Conservation (phyloP, 108 stramenopile genomes). For the Pseudonitzschia pungens region DNA sequence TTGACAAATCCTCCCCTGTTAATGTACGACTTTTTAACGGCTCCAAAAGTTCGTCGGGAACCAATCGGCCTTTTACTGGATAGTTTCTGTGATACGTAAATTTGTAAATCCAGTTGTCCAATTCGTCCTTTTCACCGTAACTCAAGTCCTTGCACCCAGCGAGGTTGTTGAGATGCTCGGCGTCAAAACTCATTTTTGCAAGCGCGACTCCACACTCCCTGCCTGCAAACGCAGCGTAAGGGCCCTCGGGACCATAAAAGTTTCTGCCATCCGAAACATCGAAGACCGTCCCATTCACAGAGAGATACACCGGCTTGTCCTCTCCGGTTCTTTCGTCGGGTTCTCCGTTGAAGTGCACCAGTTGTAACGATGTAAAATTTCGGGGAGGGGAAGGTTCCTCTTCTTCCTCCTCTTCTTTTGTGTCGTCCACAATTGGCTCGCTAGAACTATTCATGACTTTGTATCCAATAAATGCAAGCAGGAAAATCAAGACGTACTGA, state of each 20-base stretch:
- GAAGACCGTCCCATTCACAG: slow-evolving; percentile 88
- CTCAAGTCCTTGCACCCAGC: slow-evolving; percentile 71
- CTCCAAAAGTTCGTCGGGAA: slow-evolving; percentile 56
- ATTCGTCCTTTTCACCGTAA: slow-evolving; percentile 72
- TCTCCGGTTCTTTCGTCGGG: slow-evolving; percentile 67
- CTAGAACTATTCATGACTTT: slow-evolving; percentile 26
- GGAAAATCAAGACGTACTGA: slow-evolving; percentile 44
- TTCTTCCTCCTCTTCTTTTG: slow-evolving; percentile 43
- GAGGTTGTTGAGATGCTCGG: slow-evolving; percentile 76
- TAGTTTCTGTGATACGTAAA: slow-evolving; percentile 90
- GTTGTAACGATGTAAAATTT: slow-evolving; percentile 83
- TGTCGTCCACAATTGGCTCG: not conserved
- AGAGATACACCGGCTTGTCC: slow-evolving; percentile 88
- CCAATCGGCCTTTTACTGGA: slow-evolving; percentile 86
- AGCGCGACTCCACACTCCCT: slow-evolving; percentile 92
- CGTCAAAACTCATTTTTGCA: slow-evolving; percentile 93
- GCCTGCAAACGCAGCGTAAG: slow-evolving; percentile 88
- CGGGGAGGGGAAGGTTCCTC: slow-evolving; percentile 67
- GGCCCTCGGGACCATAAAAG: slow-evolving; percentile 92
- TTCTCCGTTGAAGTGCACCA: slow-evolving; percentile 76
- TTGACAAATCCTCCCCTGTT: slow-evolving; percentile 61
- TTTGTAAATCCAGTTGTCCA: slow-evolving; percentile 92
- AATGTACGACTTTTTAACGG: slow-evolving; percentile 62
- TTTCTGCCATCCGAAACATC: slow-evolving; percentile 89
- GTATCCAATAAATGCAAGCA: slow-evolving; percentile 35